phyloP scores from a whole-genome alignment of 495 filamentous ascomycete genomes.

The Xylaria acuta region DNA sequence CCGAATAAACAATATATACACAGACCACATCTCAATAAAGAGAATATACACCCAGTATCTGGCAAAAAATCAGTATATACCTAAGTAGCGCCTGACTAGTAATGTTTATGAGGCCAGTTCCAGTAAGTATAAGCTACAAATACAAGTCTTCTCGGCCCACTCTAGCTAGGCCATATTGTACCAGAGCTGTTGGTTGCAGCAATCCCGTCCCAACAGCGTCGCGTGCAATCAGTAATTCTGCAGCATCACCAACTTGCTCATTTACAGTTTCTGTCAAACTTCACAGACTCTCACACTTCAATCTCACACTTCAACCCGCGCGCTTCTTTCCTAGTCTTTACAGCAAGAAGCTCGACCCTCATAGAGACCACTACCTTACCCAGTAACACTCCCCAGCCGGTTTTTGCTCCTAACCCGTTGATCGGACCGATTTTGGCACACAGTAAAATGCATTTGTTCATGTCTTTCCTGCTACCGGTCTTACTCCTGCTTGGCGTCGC shows the following conservation, averaged over 20 bases:
- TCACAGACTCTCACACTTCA: background rate
- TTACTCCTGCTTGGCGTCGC: background rate
- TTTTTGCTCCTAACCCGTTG: background rate
- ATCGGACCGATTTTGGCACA: background rate
- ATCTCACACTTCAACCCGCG: background rate
- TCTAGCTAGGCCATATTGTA: background rate
- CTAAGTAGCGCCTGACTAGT: background rate
- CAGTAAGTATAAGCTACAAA: background rate
- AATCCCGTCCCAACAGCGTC: background rate
- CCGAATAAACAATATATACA: background rate
- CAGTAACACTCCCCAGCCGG: background rate
- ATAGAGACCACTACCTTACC: background rate
- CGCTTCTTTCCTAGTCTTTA: background rate
- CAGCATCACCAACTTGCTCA: background rate
- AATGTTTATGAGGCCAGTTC: background rate
- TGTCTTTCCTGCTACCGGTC: background rate
- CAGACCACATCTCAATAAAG: background rate
- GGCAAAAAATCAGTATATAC: too few species aligned
- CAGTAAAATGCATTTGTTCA: background rate
- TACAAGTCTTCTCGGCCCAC: background rate
- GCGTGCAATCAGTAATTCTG: background rate
- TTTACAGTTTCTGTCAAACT: background rate
- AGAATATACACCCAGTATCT: background rate
- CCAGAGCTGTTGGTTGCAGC: background rate
- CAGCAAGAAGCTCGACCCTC: background rate